Base-by-base conservation (phyloP, 2,329 filamentous ascomycete genomes). In the Alternaria novae-zelandiae region DNA sequence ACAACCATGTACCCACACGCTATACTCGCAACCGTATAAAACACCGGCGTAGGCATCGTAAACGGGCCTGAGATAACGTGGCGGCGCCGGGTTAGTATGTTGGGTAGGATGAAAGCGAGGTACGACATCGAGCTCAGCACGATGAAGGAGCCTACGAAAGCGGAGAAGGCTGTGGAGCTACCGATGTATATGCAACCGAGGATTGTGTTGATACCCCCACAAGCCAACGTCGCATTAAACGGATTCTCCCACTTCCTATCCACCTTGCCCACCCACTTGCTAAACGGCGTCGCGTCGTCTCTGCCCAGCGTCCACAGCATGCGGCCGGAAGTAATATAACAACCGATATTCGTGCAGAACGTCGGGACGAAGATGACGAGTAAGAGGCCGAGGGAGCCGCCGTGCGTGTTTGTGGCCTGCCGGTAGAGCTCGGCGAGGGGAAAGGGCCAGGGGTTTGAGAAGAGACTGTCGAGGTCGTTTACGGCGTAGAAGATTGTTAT, bases 341-440 rank as follows among this genome's bases (percentile, higher is more conserved):
- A 84, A 10, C 88, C 88, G 6, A 86, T 83, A 28, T 83, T 79
- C 46, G 84, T 85, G 64, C 83, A 81, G 61, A 87, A 80, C 1
- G 84, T 84, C 3, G 86, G 83, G 1, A 89, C 73, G 65, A 87
- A 83, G 26, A 87, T 82, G 2, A 91, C 81, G 30, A 85, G 73
- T n/a, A 84, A 77, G 1, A 85, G 78, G 15, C 81, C 82, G 32
- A 83, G 70, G 3, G 82, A 79, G 30, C 81, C 83, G 23, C 71
- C 80, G 20, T 71, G 72, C 20, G 74, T 78, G 44, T 78, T 78
- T 1, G 82, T 84, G 6, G 81, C 80, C 75, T 85, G 83, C 21
- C 77, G 82, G 76, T 91, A 92, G 61, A 92, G 89, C 56, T 89
- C 87, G 7, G 88, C 87, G 12, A 91, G 86, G 0, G 90, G 90